Evolutionary conservation across 2,329 filamentous ascomycete species (phyloP).

Genomic region (Penicillium sp.): DNA sequence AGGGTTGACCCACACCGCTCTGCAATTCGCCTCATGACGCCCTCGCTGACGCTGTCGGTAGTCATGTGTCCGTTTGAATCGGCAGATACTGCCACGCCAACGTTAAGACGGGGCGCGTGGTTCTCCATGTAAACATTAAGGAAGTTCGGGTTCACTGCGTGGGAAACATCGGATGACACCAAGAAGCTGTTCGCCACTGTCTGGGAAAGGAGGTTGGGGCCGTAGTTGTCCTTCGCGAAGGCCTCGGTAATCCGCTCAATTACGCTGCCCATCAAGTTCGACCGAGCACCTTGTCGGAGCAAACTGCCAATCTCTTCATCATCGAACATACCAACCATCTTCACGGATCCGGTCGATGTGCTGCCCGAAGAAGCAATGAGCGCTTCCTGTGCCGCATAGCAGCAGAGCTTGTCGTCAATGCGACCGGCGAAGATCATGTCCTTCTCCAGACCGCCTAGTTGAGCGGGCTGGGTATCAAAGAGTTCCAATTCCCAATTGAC

Average conservation of each 20-base stretch:
- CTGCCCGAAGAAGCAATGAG: conserved; percentile 65
- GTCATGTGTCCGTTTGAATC: conserved; percentile 97
- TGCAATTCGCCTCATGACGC: conserved; percentile 74
- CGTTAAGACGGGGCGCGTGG: conserved; percentile 83
- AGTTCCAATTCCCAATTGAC: conserved; percentile 97
- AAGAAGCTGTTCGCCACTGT: conserved; percentile 92
- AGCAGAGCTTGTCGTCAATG: conserved; percentile 97
- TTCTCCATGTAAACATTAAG: conserved; percentile 75
- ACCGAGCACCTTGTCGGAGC: conserved; percentile 81
- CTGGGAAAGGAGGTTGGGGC: conserved; percentile 63
- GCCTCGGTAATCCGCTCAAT: conserved; percentile 76
- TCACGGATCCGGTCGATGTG: conserved; percentile 63
- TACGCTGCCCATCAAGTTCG: conserved; percentile 80
- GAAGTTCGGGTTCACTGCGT: conserved; percentile 95
- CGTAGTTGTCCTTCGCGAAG: conserved; percentile 49
- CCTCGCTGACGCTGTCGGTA: conserved; percentile 80
- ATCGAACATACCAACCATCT: conserved; percentile 91
- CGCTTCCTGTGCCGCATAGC: conserved; percentile 82
- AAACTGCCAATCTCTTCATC: conserved; percentile 94
- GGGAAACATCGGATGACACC: conserved; percentile 86
- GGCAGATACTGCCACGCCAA: conserved; percentile 74
- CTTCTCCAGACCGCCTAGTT: conserved; percentile 77
- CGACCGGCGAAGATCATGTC: conserved; percentile 94
- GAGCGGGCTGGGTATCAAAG: conserved; percentile 83
- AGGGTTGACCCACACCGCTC: conserved; percentile 68